Conservation (phyloP, 2,329 filamentous ascomycete genomes). For the Geosmithia putterillii region DNA sequence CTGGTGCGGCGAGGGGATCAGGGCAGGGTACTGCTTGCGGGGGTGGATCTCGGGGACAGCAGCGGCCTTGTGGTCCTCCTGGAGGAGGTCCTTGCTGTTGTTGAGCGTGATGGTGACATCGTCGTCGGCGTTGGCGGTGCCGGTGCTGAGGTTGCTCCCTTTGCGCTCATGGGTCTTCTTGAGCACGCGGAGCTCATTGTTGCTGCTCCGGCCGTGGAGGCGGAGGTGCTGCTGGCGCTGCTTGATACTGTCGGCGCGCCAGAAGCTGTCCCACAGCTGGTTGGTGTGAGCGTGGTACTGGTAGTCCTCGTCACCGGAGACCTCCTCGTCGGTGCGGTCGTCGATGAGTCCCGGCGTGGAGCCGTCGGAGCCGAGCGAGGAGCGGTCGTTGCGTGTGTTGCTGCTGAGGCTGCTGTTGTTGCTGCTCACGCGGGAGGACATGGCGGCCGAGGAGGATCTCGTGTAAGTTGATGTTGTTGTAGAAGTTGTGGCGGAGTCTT, state of each 20-base stretch:
- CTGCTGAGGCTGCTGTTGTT: no score
- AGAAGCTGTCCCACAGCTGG: slow-evolving; percentile 41
- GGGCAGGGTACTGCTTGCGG: slow-evolving; percentile 17
- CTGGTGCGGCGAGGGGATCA: slow-evolving; percentile 17
- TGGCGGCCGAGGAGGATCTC: neutral
- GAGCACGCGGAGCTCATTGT: slow-evolving; percentile 1
- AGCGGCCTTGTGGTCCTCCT: slow-evolving; percentile 5
- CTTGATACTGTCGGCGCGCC: slow-evolving; percentile 19
- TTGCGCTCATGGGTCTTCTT: neutral
- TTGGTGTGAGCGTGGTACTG: slow-evolving; percentile 30
- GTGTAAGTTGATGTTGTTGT: neutral
- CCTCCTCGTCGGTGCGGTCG: slow-evolving; percentile 36
- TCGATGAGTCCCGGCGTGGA: slow-evolving; percentile 37
- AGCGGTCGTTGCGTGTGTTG: slow-evolving; percentile 15
- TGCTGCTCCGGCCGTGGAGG: no score
- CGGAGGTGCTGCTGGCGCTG: neutral
- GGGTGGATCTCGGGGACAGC: slow-evolving; percentile 5
- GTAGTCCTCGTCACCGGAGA: slow-evolving; percentile 38
- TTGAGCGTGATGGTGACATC: neutral
- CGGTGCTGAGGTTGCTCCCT: neutral
- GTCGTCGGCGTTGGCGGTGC: neutral
- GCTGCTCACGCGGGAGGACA: slow-evolving; percentile 2
- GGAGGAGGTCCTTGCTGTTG: no score
- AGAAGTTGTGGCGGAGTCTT: neutral
- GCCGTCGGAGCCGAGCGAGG: slow-evolving; percentile 30